Percentiles rank a stretch among this genome's conserved stretches.
Conservation (phyloP, 2,329 filamentous ascomycete species). For the Aureobasidium musti region DNA sequence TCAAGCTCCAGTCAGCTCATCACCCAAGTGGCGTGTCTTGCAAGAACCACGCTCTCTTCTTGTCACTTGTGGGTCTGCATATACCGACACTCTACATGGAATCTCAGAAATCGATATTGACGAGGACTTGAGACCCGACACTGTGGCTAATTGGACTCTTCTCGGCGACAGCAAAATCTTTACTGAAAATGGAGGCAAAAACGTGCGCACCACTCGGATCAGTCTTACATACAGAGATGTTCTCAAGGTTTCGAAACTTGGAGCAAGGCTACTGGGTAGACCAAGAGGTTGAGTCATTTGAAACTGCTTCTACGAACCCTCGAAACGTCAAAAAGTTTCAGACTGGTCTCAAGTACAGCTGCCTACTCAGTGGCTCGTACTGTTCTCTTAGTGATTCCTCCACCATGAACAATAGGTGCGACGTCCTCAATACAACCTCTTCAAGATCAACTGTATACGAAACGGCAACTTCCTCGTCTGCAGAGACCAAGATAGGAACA, state of each 20-base stretch:
- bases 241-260: conserved; percentile 73
- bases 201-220: conserved; percentile 61
- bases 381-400: conserved; percentile 51
- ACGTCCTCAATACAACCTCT: conserved; percentile 68
- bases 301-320: not conserved
- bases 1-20: conserved; percentile 57
- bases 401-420: conserved; percentile 62
- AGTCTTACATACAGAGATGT: conserved; percentile 89
- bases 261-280: conserved; percentile 63
- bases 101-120: conserved; percentile 69
- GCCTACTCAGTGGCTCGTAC: conserved; percentile 12
- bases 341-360: conserved; percentile 15
- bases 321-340: not conserved
- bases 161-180: conserved; percentile 55
- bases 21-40: conserved; percentile 61
- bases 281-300: conserved; percentile 29
- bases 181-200: conserved; percentile 53
- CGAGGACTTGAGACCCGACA: conserved; percentile 60
- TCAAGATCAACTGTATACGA: conserved; percentile 71
- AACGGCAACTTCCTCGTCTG: conserved; percentile 66
- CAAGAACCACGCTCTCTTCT: conserved; percentile 83
- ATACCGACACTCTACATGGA: conserved; percentile 72
- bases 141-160: conserved; percentile 68
- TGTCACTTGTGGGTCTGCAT: conserved; percentile 68
- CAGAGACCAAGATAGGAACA: conserved; percentile 57